phyloP scores from a whole-genome alignment of 768 basidiomycete species.

The Amanita muscaria region DNA sequence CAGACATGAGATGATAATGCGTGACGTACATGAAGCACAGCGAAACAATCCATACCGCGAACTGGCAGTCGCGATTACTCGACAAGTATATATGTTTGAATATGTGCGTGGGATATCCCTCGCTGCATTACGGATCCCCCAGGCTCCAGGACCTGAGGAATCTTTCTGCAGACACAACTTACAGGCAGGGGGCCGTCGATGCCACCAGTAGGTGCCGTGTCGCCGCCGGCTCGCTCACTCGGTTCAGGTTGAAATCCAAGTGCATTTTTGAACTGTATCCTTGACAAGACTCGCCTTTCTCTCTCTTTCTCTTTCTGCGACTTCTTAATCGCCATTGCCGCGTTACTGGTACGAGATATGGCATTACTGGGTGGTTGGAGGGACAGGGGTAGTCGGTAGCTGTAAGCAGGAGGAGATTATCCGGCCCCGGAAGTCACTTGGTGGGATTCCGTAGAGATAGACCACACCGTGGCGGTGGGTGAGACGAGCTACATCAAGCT shows the following conservation, averaged over 20 bases:
- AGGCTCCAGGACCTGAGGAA: constrained; percentile 26
- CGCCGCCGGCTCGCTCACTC: neutral
- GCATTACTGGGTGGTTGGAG: constrained; percentile 13
- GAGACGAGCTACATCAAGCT: constrained; percentile 2
- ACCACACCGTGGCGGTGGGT: neutral
- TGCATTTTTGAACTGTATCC: constrained; percentile 15
- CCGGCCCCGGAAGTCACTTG: neutral
- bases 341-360: constrained; percentile 42
- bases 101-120: neutral
- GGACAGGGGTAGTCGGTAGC: constrained; percentile 5
- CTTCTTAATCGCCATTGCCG: constrained; percentile 43
- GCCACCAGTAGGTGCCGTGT: constrained; percentile 7
- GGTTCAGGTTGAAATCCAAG: constrained; percentile 21
- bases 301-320: constrained; percentile 20
- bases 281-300: constrained; percentile 12
- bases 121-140: constrained; percentile 1
- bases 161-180: constrained; percentile 17
- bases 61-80: neutral
- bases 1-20: neutral
- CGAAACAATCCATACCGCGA: neutral
- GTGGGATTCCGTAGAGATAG: constrained; percentile 1
- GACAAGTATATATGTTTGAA: neutral
- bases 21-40: neutral
- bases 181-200: constrained; percentile 28
- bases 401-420: constrained; percentile 8